These are phyloP conservation scores for Fusarium musae DNA, from an alignment of 2,329 filamentous ascomycete species.

Conservation along the genomic window DNA sequence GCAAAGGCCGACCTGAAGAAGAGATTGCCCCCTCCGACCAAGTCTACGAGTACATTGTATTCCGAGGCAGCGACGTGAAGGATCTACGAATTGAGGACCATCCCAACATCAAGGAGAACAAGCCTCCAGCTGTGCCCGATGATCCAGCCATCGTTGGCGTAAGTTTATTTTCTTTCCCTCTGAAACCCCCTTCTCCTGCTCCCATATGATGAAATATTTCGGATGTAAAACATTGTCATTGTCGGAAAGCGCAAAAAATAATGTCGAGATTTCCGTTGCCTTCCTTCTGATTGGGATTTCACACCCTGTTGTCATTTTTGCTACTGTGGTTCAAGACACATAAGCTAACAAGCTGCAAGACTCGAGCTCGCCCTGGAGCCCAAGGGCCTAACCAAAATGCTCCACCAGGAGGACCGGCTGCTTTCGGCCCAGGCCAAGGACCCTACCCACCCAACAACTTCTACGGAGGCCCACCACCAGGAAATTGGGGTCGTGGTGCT, in stretches of 20 bases:
- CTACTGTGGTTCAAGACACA: conserved; percentile 42
- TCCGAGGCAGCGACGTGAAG: conserved; percentile 97
- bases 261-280: conserved; percentile 99
- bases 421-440: conserved; percentile 57
- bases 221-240: conserved; percentile 89
- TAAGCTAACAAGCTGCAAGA: conserved; percentile 50
- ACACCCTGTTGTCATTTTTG: conserved; percentile 11
- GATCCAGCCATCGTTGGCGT: conserved; percentile 97
- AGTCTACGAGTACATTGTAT: conserved; percentile 98
- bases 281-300: conserved; percentile 87
- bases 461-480: conserved; percentile 62
- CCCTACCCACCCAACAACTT: conserved; percentile 60
- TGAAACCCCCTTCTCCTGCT: conserved; percentile 27
- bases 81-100: conserved; percentile 93
- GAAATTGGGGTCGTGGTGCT: conserved; percentile 64
- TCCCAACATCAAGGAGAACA: conserved; percentile 77
- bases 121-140: conserved; percentile 83
- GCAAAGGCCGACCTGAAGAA: conserved; percentile 79
- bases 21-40: conserved; percentile 87
- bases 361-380: conserved; percentile 52
- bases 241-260: conserved; percentile 93
- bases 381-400: conserved; percentile 49
- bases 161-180: conserved; percentile 67
- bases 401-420: conserved; percentile 50
- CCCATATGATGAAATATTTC: conserved; percentile 91